These are phyloP conservation scores for Sequoia sempervirens DNA, from an alignment of 75 land plant species.

Conservation along the genomic window DNA sequence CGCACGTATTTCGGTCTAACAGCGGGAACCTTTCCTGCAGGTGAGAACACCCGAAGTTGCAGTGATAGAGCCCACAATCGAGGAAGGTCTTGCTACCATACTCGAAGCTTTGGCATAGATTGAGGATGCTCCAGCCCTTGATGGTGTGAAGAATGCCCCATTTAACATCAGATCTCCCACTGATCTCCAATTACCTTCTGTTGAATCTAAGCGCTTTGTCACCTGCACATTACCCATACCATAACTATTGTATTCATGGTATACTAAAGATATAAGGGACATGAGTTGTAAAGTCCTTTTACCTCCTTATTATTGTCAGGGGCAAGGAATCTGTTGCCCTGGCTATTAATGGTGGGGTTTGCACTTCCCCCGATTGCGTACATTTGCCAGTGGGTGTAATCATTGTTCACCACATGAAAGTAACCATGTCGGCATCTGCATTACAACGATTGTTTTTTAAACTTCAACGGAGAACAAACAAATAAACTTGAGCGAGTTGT, in stretches of 20 bases:
- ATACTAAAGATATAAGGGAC: no score
- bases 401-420: slow-evolving; percentile 90
- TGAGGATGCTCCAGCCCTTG: slow-evolving; percentile 23
- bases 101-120: slow-evolving; percentile 23
- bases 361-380: slow-evolving; percentile 95
- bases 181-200: slow-evolving; percentile 36
- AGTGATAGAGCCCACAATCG: slow-evolving; percentile 16
- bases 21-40: slow-evolving; percentile 16
- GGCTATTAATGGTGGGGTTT: slow-evolving; percentile 81
- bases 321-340: slow-evolving; percentile 81
- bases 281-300: neutral
- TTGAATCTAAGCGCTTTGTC: slow-evolving; percentile 30
- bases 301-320: slow-evolving; percentile 72
- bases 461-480: no score
- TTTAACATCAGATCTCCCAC: slow-evolving; percentile 44
- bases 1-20: neutral
- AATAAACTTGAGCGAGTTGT: neutral
- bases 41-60: slow-evolving; percentile 17
- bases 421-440: slow-evolving; percentile 82
- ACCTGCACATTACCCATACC: slow-evolving; percentile 18
- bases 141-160: slow-evolving; percentile 41
- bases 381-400: slow-evolving; percentile 92
- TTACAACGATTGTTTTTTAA: neutral
- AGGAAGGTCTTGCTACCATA: slow-evolving; percentile 19
- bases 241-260: neutral